phyloP scores from a whole-genome alignment of 495 filamentous ascomycete species.

The Amorphotheca resinae region DNA sequence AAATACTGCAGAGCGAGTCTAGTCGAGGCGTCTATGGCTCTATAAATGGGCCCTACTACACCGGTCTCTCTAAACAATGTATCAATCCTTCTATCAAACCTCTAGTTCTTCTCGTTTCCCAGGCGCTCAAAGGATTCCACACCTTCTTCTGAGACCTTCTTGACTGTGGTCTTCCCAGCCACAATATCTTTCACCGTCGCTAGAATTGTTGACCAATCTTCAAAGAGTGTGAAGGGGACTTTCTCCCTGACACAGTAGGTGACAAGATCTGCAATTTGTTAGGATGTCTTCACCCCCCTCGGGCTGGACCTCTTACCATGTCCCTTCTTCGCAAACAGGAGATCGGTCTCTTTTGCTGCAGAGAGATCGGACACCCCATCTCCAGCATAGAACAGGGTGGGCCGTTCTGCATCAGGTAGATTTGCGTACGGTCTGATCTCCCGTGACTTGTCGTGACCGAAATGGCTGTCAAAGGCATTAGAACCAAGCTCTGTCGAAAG shows the following conservation, averaged over 20 bases:
- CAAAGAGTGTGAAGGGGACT: slow-evolving; percentile 70
- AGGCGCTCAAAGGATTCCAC: too few relatives aligned
- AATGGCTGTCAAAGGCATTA: slow-evolving; percentile 40
- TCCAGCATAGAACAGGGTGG: slow-evolving; percentile 76
- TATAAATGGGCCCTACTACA: too few relatives aligned
- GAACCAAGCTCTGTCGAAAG: background rate
- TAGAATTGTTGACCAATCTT: slow-evolving; percentile 65
- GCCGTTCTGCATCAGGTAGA: slow-evolving; percentile 53
- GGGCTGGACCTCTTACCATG: slow-evolving; percentile 43
- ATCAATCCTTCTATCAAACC: too few relatives aligned
- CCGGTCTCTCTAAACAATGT: too few relatives aligned
- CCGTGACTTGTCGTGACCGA: slow-evolving; percentile 87
- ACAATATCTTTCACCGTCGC: slow-evolving; percentile 62
- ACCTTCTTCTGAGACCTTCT: slow-evolving; percentile 17
- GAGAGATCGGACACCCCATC: slow-evolving; percentile 85
- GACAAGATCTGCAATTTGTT: slow-evolving; percentile 50
- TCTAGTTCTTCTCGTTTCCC: too few relatives aligned
- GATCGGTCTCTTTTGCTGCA: slow-evolving; percentile 75
- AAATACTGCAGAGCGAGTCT: too few relatives aligned
- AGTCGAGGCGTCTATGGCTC: too few relatives aligned
- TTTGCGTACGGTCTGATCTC: slow-evolving; percentile 75
- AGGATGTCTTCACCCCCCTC: background rate
- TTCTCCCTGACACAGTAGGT: slow-evolving; percentile 66
- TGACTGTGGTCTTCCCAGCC: slow-evolving; percentile 33
- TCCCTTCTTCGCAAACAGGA: slow-evolving; percentile 84